A percentile compares a stretch with the other conserved stretches of the same genome.
Evolutionary conservation across 495 filamentous ascomycete genomes (phyloP).

Genomic region (Lophiostoma macrostomum): DNA sequence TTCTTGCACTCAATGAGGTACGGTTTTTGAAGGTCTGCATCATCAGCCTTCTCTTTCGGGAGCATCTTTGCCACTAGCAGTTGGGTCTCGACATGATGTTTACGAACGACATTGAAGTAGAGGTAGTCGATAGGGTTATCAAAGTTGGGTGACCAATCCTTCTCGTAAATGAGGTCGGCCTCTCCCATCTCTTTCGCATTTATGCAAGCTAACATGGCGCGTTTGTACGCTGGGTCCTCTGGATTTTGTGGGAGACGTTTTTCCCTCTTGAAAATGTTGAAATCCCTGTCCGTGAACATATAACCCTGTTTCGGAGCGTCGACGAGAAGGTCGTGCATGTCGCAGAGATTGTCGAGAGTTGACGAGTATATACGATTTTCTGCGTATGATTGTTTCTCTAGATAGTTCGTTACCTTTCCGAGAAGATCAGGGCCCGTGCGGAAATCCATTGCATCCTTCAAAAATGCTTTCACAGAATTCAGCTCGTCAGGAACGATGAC

Average conservation of each 20-base stretch:
- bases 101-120: conserved; percentile 58
- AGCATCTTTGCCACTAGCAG: conserved; percentile 41
- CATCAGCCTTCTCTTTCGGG: conserved; percentile 7
- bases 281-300: conserved; percentile 58
- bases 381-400: conserved; percentile 66
- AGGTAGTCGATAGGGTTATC: conserved; percentile 71
- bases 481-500: conserved; percentile 35
- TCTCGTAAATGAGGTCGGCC: conserved; percentile 13
- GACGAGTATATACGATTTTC: conserved; percentile 55
- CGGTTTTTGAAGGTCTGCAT: conserved; percentile 15
- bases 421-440: conserved; percentile 64
- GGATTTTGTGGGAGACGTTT: neutral
- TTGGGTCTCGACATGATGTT: conserved; percentile 52
- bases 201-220: conserved; percentile 27
- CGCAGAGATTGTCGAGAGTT: conserved; percentile 58
- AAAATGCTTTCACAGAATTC: conserved; percentile 42
- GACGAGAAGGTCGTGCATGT: conserved; percentile 73
- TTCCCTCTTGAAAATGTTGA: conserved; percentile 49
- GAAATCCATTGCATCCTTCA: conserved; percentile 59
- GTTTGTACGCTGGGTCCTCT: conserved; percentile 40
- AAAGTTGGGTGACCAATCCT: conserved; percentile 41
- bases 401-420: conserved; percentile 71
- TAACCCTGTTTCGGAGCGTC: conserved; percentile 79
- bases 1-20: neutral
- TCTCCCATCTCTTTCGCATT: conserved; percentile 13